phyloP scores from a whole-genome alignment of 208 protist species.

The Trypanosoma lewisi region DNA sequence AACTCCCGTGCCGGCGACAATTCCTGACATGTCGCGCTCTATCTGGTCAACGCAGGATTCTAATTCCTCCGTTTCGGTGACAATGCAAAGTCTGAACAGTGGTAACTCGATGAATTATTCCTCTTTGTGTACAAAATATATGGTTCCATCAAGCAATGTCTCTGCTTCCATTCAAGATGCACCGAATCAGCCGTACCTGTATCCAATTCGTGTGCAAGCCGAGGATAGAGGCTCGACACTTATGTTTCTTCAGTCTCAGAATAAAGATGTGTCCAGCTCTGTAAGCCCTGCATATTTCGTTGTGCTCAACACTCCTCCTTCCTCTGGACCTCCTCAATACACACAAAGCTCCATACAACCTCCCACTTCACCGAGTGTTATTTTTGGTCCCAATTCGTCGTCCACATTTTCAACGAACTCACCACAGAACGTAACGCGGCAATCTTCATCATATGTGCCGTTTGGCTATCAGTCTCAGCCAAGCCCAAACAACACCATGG shows the following conservation, averaged over 20 bases:
- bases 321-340: not conserved
- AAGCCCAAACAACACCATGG: not conserved
- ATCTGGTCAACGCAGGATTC: slow-evolving; percentile 4
- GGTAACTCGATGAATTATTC: slow-evolving; percentile 1
- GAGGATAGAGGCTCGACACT: not conserved
- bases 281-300: not conserved
- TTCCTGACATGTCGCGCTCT: not conserved
- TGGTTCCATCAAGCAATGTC: not conserved
- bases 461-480: not conserved
- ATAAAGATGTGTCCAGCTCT: not conserved
- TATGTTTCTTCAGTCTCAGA: slow-evolving; percentile 3
- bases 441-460: not conserved
- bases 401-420: not conserved
- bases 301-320: slow-evolving; percentile 1
- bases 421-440: not conserved
- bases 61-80: not conserved
- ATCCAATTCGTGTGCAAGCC: not conserved
- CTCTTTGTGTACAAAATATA: not conserved
- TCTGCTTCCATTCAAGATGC: not conserved
- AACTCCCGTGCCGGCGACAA: not conserved
- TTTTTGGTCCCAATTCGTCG: not conserved
- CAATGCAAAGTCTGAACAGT: not conserved
- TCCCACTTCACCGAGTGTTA: not conserved
- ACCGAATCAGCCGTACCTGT: not conserved
- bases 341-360: not conserved